Percentiles rank a stretch among this genome's conserved stretches.
Evolutionary conservation across 2,329 filamentous ascomycete genomes (phyloP).

Genomic region (Paecilomyces niveus): DNA sequence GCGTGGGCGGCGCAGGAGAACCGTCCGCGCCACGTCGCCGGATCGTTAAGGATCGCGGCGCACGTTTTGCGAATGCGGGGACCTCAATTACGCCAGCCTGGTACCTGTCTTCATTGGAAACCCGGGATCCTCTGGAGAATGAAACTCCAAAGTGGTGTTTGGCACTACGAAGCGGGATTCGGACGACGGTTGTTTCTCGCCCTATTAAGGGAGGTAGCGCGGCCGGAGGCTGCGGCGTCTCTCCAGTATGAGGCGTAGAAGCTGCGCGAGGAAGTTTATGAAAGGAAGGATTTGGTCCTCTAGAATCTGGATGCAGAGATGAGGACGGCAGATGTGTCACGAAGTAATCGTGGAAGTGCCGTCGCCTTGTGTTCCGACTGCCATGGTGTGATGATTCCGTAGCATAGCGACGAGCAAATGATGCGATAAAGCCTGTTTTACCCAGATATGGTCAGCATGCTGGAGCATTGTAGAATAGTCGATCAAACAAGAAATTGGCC

Average conservation of each 20-base stretch:
- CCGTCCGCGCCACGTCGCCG: slow-evolving; percentile 23
- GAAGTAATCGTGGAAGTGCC: slow-evolving; percentile 88
- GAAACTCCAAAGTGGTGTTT: slow-evolving; percentile 92
- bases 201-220: slow-evolving; percentile 55
- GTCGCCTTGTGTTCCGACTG: slow-evolving; percentile 23
- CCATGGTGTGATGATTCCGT: slow-evolving; percentile 11
- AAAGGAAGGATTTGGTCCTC: slow-evolving; percentile 55
- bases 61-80: slow-evolving; percentile 81
- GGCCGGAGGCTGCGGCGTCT: slow-evolving; percentile 44
- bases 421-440: slow-evolving; percentile 26
- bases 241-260: slow-evolving; percentile 66
- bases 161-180: slow-evolving; percentile 85
- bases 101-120: slow-evolving; percentile 88
- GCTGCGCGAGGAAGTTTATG: slow-evolving; percentile 83
- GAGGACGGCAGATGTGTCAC: slow-evolving; percentile 92
- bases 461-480: neutral
- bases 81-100: slow-evolving; percentile 92
- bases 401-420: slow-evolving; percentile 21
- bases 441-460: slow-evolving; percentile 7
- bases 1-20: slow-evolving; percentile 15
- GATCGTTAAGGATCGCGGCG: slow-evolving; percentile 57
- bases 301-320: slow-evolving; percentile 81
- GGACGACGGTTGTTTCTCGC: slow-evolving; percentile 84
- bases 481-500: slow-evolving; percentile 3
- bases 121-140: slow-evolving; percentile 70